phyloP scores from a whole-genome alignment of 345 rosid genomes.

The Reutealis trisperma region DNA sequence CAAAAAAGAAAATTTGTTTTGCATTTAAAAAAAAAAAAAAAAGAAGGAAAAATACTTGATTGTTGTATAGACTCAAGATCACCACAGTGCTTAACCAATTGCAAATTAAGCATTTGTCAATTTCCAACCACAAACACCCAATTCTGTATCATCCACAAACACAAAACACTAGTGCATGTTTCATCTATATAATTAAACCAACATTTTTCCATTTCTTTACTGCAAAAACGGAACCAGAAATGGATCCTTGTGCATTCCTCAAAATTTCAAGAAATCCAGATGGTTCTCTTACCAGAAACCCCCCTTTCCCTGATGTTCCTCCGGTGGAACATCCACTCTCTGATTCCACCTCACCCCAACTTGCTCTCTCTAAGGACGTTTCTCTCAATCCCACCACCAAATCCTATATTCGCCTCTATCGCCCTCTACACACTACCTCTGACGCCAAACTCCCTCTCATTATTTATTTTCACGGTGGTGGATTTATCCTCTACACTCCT shows the following conservation, averaged over 20 bases:
- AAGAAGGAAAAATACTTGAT: too few species aligned
- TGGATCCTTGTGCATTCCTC: constrained; percentile 17
- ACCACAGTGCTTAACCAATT: too few species aligned
- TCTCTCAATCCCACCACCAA: constrained; percentile 50
- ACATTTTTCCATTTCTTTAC: not conserved
- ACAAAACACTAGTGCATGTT: too few species aligned
- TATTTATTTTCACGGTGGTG: constrained; percentile 78
- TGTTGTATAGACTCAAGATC: too few species aligned
- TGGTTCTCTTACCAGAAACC: constrained; percentile 60
- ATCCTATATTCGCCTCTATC: constrained; percentile 63
- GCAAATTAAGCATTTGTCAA: too few species aligned
- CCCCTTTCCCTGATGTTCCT: constrained; percentile 40
- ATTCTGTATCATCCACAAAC: not conserved
- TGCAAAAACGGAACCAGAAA: not conserved
- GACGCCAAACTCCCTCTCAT: constrained; percentile 57
- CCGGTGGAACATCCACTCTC: constrained; percentile 25
- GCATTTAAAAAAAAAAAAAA: too few species aligned
- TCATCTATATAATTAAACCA: not conserved
- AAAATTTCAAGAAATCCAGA: constrained; percentile 52
- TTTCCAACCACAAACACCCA: not conserved
- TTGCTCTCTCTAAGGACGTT: constrained; percentile 53
- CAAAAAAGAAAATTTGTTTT: too few species aligned
- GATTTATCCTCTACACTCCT: constrained; percentile 56
- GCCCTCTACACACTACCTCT: constrained; percentile 41
- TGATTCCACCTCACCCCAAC: constrained; percentile 27